Percentiles rank a stretch among this genome's conserved stretches.
These are phyloP conservation scores for Multifurca ochricompacta DNA, from an alignment of 768 basidiomycete species.

Conservation along the genomic window DNA sequence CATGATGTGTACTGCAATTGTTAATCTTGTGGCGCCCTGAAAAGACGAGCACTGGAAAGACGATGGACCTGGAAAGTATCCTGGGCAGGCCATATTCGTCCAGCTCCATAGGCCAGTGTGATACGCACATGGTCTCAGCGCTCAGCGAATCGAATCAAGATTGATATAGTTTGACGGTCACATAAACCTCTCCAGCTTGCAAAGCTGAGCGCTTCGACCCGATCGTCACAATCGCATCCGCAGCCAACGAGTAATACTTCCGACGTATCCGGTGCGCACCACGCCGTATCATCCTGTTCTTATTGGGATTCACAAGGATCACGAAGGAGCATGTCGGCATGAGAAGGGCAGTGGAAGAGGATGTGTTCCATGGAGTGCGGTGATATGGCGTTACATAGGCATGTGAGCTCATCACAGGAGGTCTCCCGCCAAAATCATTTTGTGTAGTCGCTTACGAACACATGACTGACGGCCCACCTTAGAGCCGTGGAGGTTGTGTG, in stretches of 20 bases:
- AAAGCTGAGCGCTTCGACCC: conserved; percentile 19
- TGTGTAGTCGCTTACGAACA: too few species aligned
- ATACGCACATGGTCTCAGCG: conserved; percentile 25
- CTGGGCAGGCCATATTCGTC: conserved; percentile 38
- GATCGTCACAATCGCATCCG: conserved; percentile 19
- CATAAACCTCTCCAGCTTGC: conserved; percentile 15
- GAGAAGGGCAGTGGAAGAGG: too few species aligned
- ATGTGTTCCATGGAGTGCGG: too few species aligned
- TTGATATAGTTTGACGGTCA: neutral
- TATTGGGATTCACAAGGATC: conserved; percentile 14
- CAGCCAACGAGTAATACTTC: conserved; percentile 8
- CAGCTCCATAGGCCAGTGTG: conserved; percentile 44
- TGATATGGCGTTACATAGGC: too few species aligned
- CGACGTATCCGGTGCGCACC: conserved; percentile 13
- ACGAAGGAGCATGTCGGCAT: conserved; percentile 7
- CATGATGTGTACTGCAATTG: too few species aligned
- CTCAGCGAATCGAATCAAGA: too few species aligned
- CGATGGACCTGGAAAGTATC: conserved; percentile 34
- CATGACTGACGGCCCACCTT: too few species aligned
- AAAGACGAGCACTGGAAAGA: too few species aligned
- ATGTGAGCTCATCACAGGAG: too few species aligned
- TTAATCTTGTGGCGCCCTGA: conserved; percentile 35
- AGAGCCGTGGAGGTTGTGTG: too few species aligned
- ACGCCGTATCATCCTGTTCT: conserved; percentile 4
- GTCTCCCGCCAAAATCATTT: too few species aligned